Base-by-base conservation (phyloP, 108 stramenopile genomes). In the Skeletonema tropicum region DNA sequence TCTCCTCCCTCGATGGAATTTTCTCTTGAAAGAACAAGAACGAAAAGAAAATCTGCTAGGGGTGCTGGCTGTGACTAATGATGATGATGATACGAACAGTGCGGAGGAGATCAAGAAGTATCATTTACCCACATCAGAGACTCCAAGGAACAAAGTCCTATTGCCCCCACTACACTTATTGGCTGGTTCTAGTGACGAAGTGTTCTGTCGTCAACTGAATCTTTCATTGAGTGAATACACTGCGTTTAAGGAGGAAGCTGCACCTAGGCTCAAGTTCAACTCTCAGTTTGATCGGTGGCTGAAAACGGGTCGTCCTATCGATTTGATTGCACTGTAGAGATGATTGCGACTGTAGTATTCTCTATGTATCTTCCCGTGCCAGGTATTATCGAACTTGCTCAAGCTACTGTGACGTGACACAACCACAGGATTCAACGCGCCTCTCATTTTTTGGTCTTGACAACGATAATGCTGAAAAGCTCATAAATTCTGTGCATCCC, bases 1-100 rank as follows among this genome's bases (percentile, higher is more conserved):
- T 6, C 77, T 96, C 42, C 70, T 96, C 45, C 94, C 94, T 13
- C 83, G 94, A 8, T 96, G 92, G 92, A 87, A 92, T 65, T 87
- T 64, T 58, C 60, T 88, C 29, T 48, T 62, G 35, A 13, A 78
- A 19, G 66, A 57, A 29, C 31, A 60, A 68, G 66, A 71, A 31
- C 71, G 59, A 38, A 60, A 68, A 31, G 17, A 73, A 25, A 10
- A 30, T 55, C 39, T 38, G 3, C 70, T 45, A 3, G 21, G 9
- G 42, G 42, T 4, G 11, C 36, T 36, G 36, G 17, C 59, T 17
- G 4, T 19, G 23, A 49, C 29, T 15, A 64, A 31, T 42, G 36
- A 12, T 26, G 32, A 12, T 26, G 32, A 58, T 42, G 29, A 21
- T 1, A 29, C 26, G 26, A 6, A 3, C 12, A 45, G 29, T 60